Evolutionary conservation across 768 basidiomycete species (phyloP).

Genomic region (Strobilomyces confusus): DNA sequence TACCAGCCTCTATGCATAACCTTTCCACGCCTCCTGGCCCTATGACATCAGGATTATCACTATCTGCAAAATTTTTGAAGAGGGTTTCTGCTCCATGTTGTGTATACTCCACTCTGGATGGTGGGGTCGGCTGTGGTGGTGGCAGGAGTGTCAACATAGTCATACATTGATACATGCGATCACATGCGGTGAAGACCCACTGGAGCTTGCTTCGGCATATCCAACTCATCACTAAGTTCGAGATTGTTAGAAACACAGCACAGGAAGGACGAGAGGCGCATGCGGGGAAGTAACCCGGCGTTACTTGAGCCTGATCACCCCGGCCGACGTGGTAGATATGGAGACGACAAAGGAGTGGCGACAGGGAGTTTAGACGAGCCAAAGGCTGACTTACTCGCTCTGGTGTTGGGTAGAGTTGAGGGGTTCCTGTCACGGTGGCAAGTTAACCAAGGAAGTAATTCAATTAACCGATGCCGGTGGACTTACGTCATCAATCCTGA

Average conservation of each 20-base stretch:
- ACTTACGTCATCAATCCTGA: slow-evolving; percentile 34
- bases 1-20: slow-evolving; percentile 65
- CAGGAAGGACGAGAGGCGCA: slow-evolving; percentile 58
- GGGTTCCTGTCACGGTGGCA: slow-evolving; percentile 23
- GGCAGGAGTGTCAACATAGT: background rate
- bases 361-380: slow-evolving; percentile 14
- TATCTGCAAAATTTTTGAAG: slow-evolving; percentile 63
- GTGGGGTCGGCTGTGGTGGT: slow-evolving; percentile 1
- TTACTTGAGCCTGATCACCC: slow-evolving; percentile 23
- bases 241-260: slow-evolving; percentile 60
- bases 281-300: slow-evolving; percentile 37
- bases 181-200: slow-evolving; percentile 18
- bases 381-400: slow-evolving; percentile 31
- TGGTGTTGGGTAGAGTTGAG: slow-evolving; percentile 21
- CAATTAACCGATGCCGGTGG: slow-evolving; percentile 10
- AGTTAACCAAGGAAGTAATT: slow-evolving; percentile 13
- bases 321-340: slow-evolving; percentile 12
- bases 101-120: slow-evolving; percentile 40
- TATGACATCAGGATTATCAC: slow-evolving; percentile 46
- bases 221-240: slow-evolving; percentile 48
- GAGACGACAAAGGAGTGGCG: slow-evolving; percentile 10
- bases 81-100: slow-evolving; percentile 47
- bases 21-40: slow-evolving; percentile 69
- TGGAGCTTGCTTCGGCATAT: slow-evolving; percentile 29
- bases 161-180: background rate